phyloP scores from a whole-genome alignment of 495 filamentous ascomycete species.

The Neurospora sp. region DNA sequence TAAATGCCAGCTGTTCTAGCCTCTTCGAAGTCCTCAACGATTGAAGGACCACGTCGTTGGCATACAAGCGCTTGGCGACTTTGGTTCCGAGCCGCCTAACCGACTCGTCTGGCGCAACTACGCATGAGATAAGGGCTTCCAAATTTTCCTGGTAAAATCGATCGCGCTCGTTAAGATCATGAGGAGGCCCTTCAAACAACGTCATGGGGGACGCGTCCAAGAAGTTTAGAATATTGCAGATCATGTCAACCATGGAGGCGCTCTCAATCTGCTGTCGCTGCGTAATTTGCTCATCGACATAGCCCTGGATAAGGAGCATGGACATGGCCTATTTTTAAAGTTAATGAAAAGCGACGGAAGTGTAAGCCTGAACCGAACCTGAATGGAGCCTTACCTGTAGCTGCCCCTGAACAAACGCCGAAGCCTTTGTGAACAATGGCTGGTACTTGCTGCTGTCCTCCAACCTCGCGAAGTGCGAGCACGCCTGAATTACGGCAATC shows the following conservation, averaged over 20 bases:
- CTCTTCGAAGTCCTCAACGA: slow-evolving; percentile 29
- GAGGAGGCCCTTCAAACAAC: slow-evolving; percentile 36
- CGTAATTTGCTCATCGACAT: slow-evolving; percentile 27
- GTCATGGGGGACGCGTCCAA: slow-evolving; percentile 41
- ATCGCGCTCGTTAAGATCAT: slow-evolving; percentile 23
- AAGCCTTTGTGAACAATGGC: slow-evolving; percentile 40
- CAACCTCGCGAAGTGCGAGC: slow-evolving; percentile 44
- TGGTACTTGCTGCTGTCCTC: slow-evolving; percentile 38
- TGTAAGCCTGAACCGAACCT: not conserved
- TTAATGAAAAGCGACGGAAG: slow-evolving; percentile 6
- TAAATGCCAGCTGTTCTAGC: slow-evolving; percentile 29
- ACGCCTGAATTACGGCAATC: slow-evolving; percentile 47
- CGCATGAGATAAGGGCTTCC: slow-evolving; percentile 39
- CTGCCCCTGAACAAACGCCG: slow-evolving; percentile 44
- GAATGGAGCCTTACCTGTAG: slow-evolving; percentile 32
- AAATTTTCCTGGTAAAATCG: slow-evolving; percentile 39
- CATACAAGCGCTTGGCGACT: slow-evolving; percentile 38
- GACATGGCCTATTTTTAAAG: slow-evolving; percentile 25
- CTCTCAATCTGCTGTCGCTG: slow-evolving; percentile 31
- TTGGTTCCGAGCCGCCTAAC: slow-evolving; percentile 34
- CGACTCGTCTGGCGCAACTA: slow-evolving; percentile 40
- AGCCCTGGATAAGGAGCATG: slow-evolving; percentile 29
- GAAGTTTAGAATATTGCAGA: slow-evolving; percentile 43
- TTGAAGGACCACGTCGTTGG: slow-evolving; percentile 24
- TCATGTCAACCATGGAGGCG: slow-evolving; percentile 27